These are phyloP conservation scores for Orbilia javanica DNA, from an alignment of 2,329 filamentous ascomycete genomes.

Conservation along the genomic window DNA sequence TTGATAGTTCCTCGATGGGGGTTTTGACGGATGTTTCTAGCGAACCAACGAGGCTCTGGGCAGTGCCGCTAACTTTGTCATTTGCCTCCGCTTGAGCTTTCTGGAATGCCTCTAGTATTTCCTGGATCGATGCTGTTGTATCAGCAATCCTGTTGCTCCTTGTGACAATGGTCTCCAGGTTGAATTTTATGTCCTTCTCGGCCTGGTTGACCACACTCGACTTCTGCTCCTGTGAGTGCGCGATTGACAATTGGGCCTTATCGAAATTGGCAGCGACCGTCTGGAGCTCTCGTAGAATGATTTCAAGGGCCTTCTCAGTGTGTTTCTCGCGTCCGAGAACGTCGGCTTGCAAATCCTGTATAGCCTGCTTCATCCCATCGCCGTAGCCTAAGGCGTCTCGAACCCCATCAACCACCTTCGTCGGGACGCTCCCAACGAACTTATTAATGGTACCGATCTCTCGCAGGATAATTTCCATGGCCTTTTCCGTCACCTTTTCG, in stretches of 20 bases:
- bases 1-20: conserved; percentile 31
- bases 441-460: conserved; percentile 56
- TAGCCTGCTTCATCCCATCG: conserved; percentile 49
- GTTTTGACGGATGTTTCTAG: conserved; percentile 38
- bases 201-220: conserved; percentile 36
- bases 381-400: conserved; percentile 34
- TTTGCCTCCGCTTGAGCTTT: conserved; percentile 31
- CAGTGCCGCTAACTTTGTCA: conserved; percentile 17
- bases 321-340: conserved; percentile 56
- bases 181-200: conserved; percentile 57
- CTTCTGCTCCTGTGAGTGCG: conserved; percentile 55
- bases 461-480: conserved; percentile 71
- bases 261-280: conserved; percentile 56
- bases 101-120: conserved; percentile 46
- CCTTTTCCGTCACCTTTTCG: conserved; percentile 78
- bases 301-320: conserved; percentile 56
- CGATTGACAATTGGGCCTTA: conserved; percentile 54
- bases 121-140: conserved; percentile 53
- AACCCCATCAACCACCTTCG: conserved; percentile 40
- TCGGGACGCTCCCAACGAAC: conserved; percentile 35
- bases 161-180: conserved; percentile 53
- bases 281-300: conserved; percentile 56
- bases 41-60: conserved; percentile 17
- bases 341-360: conserved; percentile 54
- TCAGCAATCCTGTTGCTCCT: conserved; percentile 54